Evolutionary conservation across 345 rosid genomes (phyloP).

Genomic region (Eutrema yunnanense): DNA sequence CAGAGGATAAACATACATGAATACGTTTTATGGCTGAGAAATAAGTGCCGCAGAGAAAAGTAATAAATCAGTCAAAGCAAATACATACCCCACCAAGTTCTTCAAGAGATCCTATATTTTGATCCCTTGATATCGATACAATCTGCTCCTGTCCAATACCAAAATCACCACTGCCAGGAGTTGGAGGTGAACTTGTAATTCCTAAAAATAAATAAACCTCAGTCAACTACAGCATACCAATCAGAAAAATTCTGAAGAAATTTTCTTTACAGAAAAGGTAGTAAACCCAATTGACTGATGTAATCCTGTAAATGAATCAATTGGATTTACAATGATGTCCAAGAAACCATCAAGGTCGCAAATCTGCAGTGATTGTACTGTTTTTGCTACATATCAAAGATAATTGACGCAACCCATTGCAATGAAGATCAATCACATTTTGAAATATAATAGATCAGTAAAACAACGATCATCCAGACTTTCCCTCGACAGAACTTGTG

Average conservation of each 20-base stretch:
- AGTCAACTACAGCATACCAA: conserved; percentile 6
- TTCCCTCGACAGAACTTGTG: neutral
- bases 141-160: conserved; percentile 67
- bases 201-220: conserved; percentile 34
- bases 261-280: neutral
- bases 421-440: conserved; percentile 3
- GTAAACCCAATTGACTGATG: neutral
- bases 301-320: neutral
- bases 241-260: neutral
- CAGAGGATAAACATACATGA: conserved; percentile 1
- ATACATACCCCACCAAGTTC: conserved; percentile 76
- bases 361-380: neutral
- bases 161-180: conserved; percentile 48
- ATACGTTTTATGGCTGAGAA: conserved; percentile 3
- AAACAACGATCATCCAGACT: neutral
- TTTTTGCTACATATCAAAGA: neutral
- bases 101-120: conserved; percentile 46
- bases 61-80: conserved; percentile 11
- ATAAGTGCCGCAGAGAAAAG: neutral
- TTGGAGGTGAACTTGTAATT: conserved; percentile 23
- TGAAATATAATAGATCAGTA: neutral
- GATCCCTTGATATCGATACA: conserved; percentile 71
- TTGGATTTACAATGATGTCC: neutral
- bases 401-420: neutral
- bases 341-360: neutral